Evolutionary conservation across 805 yeast genomes (phyloP), one percentile per base, ranked within the genome.

Genomic region (Suhomyces sp.): DNA sequence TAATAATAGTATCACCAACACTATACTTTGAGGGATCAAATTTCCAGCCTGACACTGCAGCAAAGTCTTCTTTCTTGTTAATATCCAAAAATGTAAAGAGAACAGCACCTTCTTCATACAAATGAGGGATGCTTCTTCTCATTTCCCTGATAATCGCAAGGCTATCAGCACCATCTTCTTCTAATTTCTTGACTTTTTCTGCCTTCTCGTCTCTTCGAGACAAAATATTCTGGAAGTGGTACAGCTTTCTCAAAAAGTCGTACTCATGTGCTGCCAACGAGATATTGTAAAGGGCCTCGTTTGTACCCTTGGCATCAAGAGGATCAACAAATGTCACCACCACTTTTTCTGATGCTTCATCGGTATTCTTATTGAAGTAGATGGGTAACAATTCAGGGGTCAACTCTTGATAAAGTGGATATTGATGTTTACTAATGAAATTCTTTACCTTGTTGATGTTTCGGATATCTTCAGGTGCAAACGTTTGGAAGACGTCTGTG

Each of bases 391-490:
- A 48, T 6, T 50, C 47, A 0, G 74, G 67, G 0, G 76, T 71
- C 33, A 83, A 56, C 44, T 79, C 81, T 33, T 66, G 70, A 30
- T 77, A 58, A 9, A 70, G 55, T 4, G 90, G 88, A 29, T 63
- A 55, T 13, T 76, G 63, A 44, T 74, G 66, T 29, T 61, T 56
- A 19, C 56, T 51, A 19, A 84, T 57, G 65, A 83, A 84, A 11
- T 70, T 52, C 43, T 68, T 51, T 7, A 84, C 64, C 25, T 61
- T 56, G 15, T 63, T 64, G 12, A 57, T 56, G 43, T 76, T 70
- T 43, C 93, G 69, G 37, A 74, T 70, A 46, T 83, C 86, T 31
- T 76, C 77, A 5, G 87, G 74, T 0, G 81, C 79, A 57, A 76
- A 78, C 37, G 76, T 78, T 45, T 76, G 83, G 44, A 57, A 81